Conservation (phyloP, 1,284 basidiomycete species). For the Ganoderma lingzhi region DNA sequence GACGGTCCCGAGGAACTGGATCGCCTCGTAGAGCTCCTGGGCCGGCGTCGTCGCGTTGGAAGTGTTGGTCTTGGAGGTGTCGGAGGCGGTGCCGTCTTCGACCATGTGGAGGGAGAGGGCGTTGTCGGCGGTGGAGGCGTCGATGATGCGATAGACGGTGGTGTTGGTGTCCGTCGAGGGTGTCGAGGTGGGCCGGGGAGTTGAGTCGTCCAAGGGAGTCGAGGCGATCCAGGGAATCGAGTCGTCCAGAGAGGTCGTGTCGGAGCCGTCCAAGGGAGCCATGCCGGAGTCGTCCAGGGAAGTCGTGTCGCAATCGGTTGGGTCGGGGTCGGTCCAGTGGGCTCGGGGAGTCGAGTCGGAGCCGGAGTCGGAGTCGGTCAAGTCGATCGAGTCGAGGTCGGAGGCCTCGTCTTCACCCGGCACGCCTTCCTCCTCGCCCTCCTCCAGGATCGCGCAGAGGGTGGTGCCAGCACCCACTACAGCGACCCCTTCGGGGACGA, state of each 20-base stretch:
- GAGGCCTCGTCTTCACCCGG: neutral
- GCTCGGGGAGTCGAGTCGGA: neutral
- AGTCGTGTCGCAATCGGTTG: neutral
- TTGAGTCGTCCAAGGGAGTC: neutral
- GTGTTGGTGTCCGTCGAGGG: neutral
- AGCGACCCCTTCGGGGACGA: neutral
- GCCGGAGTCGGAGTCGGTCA: neutral
- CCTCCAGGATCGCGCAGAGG: constrained; percentile 3
- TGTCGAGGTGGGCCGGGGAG: neutral
- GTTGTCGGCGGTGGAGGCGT: neutral
- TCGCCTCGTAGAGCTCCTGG: neutral
- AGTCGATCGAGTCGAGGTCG: neutral
- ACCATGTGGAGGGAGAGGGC: neutral
- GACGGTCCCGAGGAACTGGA: neutral
- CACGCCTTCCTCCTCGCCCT: neutral
- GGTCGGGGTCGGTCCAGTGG: neutral
- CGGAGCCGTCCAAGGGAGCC: neutral
- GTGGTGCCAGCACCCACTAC: neutral
- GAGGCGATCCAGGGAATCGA: neutral
- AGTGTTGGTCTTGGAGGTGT: neutral
- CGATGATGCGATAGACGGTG: neutral
- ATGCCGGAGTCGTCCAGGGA: neutral
- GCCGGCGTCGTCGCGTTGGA: neutral
- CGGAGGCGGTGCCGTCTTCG: neutral
- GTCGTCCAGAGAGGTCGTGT: neutral